Evolutionary conservation across 129 eudicot genomes (phyloP).

Genomic region (Flaveria robusta): DNA sequence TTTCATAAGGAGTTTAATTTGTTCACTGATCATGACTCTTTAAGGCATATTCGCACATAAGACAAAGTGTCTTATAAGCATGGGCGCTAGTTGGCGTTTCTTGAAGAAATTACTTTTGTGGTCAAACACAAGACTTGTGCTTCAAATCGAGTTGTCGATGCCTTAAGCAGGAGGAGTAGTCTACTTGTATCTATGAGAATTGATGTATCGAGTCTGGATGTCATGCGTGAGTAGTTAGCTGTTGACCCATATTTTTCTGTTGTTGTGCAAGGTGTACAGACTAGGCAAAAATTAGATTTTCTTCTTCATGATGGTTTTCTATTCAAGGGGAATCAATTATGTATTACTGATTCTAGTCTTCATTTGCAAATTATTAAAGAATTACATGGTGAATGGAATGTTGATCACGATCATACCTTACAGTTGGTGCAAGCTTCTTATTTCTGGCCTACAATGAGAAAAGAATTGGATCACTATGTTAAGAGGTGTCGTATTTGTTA

Average conservation of each 20-base stretch:
- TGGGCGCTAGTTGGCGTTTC: not conserved
- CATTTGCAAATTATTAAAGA: not conserved
- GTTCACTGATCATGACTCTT: not conserved
- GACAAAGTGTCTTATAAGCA: conserved; percentile 16
- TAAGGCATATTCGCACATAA: not conserved
- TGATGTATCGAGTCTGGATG: not conserved
- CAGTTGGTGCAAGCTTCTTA: not conserved
- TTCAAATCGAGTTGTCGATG: not conserved
- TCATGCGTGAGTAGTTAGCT: not conserved
- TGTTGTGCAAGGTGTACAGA: not conserved
- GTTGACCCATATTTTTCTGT: not conserved
- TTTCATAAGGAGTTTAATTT: too few species aligned
- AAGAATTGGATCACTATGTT: not conserved
- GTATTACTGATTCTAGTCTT: not conserved
- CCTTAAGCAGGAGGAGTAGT: conserved; percentile 1
- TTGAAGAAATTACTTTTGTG: conserved; percentile 11
- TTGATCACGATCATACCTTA: not conserved
- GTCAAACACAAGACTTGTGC: not conserved
- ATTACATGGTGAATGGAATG: not conserved
- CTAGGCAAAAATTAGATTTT: not conserved
- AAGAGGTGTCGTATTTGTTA: too few species aligned
- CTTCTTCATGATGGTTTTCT: not conserved
- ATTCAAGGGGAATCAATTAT: not conserved
- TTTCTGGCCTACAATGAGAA: not conserved
- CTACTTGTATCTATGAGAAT: not conserved